Evolutionary conservation across 23 red algal genomes (phyloP).

Genomic region (Chondrus crispus): DNA sequence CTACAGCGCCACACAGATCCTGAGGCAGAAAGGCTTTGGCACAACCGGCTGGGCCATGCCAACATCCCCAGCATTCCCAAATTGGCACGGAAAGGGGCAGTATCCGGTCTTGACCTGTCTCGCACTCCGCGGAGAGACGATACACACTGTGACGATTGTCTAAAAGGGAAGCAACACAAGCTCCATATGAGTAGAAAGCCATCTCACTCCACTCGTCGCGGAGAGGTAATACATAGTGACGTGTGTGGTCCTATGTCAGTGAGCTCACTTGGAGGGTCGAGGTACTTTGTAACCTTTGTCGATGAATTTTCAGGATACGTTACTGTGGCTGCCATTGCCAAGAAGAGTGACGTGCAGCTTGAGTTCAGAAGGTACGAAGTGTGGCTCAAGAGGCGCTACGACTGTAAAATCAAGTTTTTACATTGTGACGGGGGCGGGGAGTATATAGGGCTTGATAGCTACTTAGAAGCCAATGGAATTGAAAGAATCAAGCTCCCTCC

Average conservation of each 20-base stretch:
- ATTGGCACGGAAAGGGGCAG: neutral
- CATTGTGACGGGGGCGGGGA: neutral
- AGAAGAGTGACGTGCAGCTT: neutral
- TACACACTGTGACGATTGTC: no score
- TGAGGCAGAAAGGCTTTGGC: neutral
- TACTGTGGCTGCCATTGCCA: neutral
- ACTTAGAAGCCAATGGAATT: neutral
- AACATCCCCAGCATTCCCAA: neutral
- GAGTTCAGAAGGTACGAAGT: neutral
- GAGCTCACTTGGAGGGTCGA: neutral
- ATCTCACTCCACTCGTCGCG: no score
- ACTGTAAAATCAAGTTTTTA: neutral
- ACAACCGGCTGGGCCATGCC: neutral
- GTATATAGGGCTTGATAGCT: neutral
- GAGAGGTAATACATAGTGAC: neutral
- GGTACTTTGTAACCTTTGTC: neutral
- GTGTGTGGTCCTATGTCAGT: neutral
- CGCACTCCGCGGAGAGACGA: no score
- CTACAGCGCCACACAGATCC: no score
- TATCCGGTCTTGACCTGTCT: neutral
- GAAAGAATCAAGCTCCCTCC: neutral
- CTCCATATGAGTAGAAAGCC: no score
- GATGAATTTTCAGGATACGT: neutral
- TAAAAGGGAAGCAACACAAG: no score
- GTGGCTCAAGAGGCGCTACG: neutral